Conservation (phyloP, 495 filamentous ascomycete genomes). For the Extremus antarcticus region DNA sequence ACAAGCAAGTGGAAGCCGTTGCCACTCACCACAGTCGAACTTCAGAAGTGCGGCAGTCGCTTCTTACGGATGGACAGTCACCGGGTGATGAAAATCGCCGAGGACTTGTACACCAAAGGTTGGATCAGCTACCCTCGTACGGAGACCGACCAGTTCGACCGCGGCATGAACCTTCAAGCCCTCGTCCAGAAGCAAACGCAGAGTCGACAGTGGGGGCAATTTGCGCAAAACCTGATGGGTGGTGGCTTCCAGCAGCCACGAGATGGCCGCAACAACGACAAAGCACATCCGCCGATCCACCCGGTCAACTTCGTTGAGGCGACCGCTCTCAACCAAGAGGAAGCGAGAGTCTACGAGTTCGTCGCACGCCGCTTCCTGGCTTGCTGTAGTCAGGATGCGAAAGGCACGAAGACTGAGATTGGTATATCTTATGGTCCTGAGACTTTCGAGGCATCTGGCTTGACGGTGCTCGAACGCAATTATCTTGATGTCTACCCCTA, state of each 20-base stretch:
- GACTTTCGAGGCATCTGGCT: slow-evolving; percentile 63
- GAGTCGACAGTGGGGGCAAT: slow-evolving; percentile 66
- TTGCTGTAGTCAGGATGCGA: slow-evolving; percentile 90
- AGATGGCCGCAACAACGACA: slow-evolving; percentile 78
- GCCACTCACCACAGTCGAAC: slow-evolving; percentile 90
- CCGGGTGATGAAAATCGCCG: slow-evolving; percentile 77
- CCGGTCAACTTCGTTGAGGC: slow-evolving; percentile 69
- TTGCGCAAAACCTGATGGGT: slow-evolving; percentile 56
- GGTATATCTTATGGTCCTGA: slow-evolving; percentile 79
- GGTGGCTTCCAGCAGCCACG: slow-evolving; percentile 75
- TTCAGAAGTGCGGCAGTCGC: slow-evolving; percentile 89
- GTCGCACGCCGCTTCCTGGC: slow-evolving; percentile 89
- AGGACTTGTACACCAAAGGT: slow-evolving; percentile 83
- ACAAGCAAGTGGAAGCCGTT: slow-evolving; percentile 91
- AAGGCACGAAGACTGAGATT: slow-evolving; percentile 72
- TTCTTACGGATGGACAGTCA: slow-evolving; percentile 80
- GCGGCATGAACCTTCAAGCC: slow-evolving; percentile 70
- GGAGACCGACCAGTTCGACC: slow-evolving; percentile 93
- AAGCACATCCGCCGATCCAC: slow-evolving; percentile 94
- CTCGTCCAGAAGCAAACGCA: slow-evolving; percentile 76
- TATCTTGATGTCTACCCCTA: slow-evolving; percentile 94
- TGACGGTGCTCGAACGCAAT: slow-evolving; percentile 80
- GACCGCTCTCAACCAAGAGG: slow-evolving; percentile 47
- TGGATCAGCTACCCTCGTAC: slow-evolving; percentile 97
- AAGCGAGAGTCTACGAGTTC: slow-evolving; percentile 82